Evolutionary conservation across 1,284 basidiomycete genomes (phyloP), one percentile per base, ranked within the genome.

Genomic region (Ceratobasidium sp.): DNA sequence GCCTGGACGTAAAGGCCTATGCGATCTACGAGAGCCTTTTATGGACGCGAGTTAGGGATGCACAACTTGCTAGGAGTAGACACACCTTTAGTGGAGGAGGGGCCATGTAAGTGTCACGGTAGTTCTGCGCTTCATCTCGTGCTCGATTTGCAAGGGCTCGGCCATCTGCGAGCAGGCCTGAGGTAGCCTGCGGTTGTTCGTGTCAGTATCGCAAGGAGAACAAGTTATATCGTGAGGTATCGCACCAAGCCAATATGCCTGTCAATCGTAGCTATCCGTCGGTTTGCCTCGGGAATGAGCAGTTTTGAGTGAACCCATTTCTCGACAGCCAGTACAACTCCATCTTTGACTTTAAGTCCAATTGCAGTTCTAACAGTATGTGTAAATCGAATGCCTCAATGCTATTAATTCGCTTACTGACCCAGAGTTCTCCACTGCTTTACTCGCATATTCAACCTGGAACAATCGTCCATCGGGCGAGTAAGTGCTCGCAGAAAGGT

Each of bases 351-450:
- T 81, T 94, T 91, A 60, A 99, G 86, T 44, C 96, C 97, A 78
- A 97, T 94, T 15, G 92, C 94, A 76, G 95, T 96, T 59, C 95
- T 97, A 79, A 27, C 24, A 44, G 6, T 44, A 15, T 27, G 33
- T 24, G 17, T 51, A 22, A 59, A n/a, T 41, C n/a, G 1, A 41
- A 36, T 31, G 19, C 31, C 27, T 67, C 8, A 15, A 57, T 33
- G 3, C 31, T 36, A n/a, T 11, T 47, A 65, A 56, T 57, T 59
- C 22, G 14, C 24, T 56, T 47, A 80, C 86, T 75, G 78, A 95
- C 91, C 98, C 98, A 51, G 97, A 96, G 84, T 98, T 98, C 84
- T 99, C 98, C 74, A 99, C 97, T 44, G 98, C 97, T 85, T 99
- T 99, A 85, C 91, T 93, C 66, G 98, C 98, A 82, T 99, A 99